Percentiles rank a stretch among this genome's conserved stretches.
phyloP scores from a whole-genome alignment of 768 basidiomycete species.

The Phaffia tasmanica region DNA sequence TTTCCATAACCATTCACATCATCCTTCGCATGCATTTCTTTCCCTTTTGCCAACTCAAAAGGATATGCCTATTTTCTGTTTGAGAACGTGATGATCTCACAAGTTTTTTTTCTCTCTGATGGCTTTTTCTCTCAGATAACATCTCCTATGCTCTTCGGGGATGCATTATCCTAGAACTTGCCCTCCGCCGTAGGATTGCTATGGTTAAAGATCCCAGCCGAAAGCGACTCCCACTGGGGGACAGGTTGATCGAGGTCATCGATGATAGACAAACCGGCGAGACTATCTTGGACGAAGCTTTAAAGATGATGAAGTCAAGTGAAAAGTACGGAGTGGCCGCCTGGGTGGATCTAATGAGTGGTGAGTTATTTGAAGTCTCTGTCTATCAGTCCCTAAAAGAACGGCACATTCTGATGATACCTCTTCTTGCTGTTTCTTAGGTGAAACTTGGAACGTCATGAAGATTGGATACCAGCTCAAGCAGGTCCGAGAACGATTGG shows the following conservation, averaged over 20 bases:
- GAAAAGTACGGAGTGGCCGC: conserved; percentile 73
- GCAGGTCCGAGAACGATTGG: conserved; percentile 93
- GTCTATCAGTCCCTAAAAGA: neutral
- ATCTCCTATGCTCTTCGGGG: conserved; percentile 98
- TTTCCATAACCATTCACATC: neutral
- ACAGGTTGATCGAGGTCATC: conserved; percentile 79
- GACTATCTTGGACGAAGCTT: conserved; percentile 86
- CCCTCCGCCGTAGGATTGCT: conserved; percentile 85
- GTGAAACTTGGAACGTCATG: conserved; percentile 99
- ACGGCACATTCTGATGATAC: neutral
- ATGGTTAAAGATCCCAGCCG: conserved; percentile 75
- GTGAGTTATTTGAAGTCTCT: conserved; percentile 44
- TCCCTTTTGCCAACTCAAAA: neutral
- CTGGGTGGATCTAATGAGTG: conserved; percentile 91
- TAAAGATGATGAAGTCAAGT: conserved; percentile 78
- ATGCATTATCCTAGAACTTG: conserved; percentile 93
- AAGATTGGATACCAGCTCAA: conserved; percentile 99
- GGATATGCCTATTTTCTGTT: conserved; percentile 6
- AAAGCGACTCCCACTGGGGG: conserved; percentile 59
- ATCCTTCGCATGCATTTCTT: neutral
- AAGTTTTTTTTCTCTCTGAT: conserved; percentile 20
- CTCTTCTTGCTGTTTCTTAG: conserved; percentile 40
- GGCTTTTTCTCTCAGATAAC: conserved; percentile 53
- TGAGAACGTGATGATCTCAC: neutral
- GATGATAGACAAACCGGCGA: conserved; percentile 90